Conservation (phyloP, 306 rosid genomes). For the Quercus variabilis region DNA sequence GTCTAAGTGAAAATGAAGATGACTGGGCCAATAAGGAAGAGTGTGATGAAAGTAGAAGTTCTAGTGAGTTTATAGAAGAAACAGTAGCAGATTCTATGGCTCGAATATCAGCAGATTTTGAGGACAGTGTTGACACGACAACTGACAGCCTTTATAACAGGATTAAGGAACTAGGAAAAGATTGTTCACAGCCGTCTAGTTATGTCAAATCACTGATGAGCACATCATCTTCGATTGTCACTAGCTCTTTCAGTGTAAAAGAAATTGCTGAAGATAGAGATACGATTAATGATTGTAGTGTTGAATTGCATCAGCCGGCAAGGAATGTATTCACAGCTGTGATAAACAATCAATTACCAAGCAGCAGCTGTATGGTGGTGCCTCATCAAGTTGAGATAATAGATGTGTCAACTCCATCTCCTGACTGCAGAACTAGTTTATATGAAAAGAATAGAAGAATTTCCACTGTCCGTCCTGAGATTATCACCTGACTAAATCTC, state of each 20-base stretch:
- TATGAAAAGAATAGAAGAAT: slow-evolving; percentile 53
- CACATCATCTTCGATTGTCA: slow-evolving; percentile 18
- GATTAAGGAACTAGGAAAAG: slow-evolving; percentile 29
- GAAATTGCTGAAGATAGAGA: slow-evolving; percentile 22
- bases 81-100: slow-evolving; percentile 16
- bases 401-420: slow-evolving; percentile 80
- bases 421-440: slow-evolving; percentile 46
- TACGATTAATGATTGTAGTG: neutral
- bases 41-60: slow-evolving; percentile 15
- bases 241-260: slow-evolving; percentile 4
- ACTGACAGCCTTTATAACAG: slow-evolving; percentile 2
- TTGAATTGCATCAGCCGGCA: slow-evolving; percentile 26
- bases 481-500: slow-evolving; percentile 71
- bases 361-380: slow-evolving; percentile 11
- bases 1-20: slow-evolving; percentile 46
- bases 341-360: slow-evolving; percentile 3
- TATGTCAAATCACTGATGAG: slow-evolving; percentile 13
- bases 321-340: slow-evolving; percentile 11
- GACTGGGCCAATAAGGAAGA: slow-evolving; percentile 39
- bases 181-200: slow-evolving; percentile 15
- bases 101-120: slow-evolving; percentile 17
- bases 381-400: slow-evolving; percentile 58
- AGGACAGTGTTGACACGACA: neutral
- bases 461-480: slow-evolving; percentile 34
- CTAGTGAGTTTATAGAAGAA: slow-evolving; percentile 23